phyloP scores from a whole-genome alignment of 2,329 filamentous ascomycete genomes.

The Thermomyces lanuginosus region DNA sequence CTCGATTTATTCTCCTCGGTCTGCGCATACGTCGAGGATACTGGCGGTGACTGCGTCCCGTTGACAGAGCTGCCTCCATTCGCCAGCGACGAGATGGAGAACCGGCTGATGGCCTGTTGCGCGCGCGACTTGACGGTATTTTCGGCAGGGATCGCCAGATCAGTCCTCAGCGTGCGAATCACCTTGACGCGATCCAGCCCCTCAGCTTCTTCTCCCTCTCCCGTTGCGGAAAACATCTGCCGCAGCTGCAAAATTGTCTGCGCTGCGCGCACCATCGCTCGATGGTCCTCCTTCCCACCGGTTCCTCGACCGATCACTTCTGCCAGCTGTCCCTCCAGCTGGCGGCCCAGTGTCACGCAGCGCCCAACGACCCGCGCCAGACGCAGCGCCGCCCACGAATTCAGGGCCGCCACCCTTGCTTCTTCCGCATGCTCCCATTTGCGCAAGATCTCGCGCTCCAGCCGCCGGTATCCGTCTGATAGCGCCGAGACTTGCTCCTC shows the following conservation, averaged over 20 bases:
- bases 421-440: slow-evolving; percentile 77
- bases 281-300: slow-evolving; percentile 49
- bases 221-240: slow-evolving; percentile 52
- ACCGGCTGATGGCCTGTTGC: slow-evolving; percentile 68
- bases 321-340: slow-evolving; percentile 70
- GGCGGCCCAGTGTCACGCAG: slow-evolving; percentile 64
- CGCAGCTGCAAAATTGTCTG: slow-evolving; percentile 62
- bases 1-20: slow-evolving; percentile 59
- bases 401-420: slow-evolving; percentile 58
- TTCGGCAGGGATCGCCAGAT: slow-evolving; percentile 56
- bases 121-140: slow-evolving; percentile 54
- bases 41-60: slow-evolving; percentile 10
- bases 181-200: slow-evolving; percentile 59
- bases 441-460: slow-evolving; percentile 72
- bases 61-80: slow-evolving; percentile 7
- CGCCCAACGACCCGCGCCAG: slow-evolving; percentile 61
- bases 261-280: slow-evolving; percentile 64
- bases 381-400: slow-evolving; percentile 64
- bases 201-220: slow-evolving; percentile 55
- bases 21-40: slow-evolving; percentile 38
- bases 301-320: slow-evolving; percentile 41
- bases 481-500: slow-evolving; percentile 65
- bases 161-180: slow-evolving; percentile 52
- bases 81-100: slow-evolving; percentile 50
- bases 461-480: slow-evolving; percentile 67